Evolutionary conservation across 192 early-diverging fungal genomes (phyloP), one percentile per base, ranked within the genome.

Genomic region (Lobosporangium transversale): DNA sequence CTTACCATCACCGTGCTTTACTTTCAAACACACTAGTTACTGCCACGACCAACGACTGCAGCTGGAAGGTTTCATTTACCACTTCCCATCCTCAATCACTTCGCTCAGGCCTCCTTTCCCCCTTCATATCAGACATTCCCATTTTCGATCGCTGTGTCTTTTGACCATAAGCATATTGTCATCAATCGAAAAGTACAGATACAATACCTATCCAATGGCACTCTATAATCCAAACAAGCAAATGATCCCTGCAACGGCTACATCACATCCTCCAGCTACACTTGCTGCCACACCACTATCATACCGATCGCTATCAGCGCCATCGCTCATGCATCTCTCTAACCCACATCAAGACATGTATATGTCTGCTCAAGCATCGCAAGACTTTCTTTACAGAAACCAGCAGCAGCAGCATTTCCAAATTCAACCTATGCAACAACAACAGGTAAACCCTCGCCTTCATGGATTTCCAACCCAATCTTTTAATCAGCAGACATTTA

Each of bases 221-320:
- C 56, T 58, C 42, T 58, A 44, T 26, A 26, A 44, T 15, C 56
- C 56, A 24, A 24, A 6, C 40, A 37, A 58, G 18, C 54, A 57
- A 57, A 21, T 57, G 15, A 21, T 57, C 18, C 37, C 8, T 15
- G 45, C 42, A 58, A 58, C 33, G 4, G n/a, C 20, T 32, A 20
- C 26, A 20, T 10, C 11, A 15, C 24, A 50, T 6, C n/a, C 4
- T 17, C 9, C 50, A 5, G 9, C 23, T 45, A 51, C 44, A 21
- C 32, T 58, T 48, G 32, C 45, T 24, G 66, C 57, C n/a, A 24
- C 58, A 6, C 68, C 59, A 8, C 32, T 62, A 6, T 47, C 14
- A 15, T 52, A 62, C 33, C 68, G 68, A 33, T 70, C 68, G 0
- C 44, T 62, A 4, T 70, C 68, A 0, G 59, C 68, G 29, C 68